A percentile compares a stretch with the other conserved stretches of the same genome.
Evolutionary conservation across 192 early-diverging fungal genomes (phyloP).

Genomic region (Kappamyces sp.): DNA sequence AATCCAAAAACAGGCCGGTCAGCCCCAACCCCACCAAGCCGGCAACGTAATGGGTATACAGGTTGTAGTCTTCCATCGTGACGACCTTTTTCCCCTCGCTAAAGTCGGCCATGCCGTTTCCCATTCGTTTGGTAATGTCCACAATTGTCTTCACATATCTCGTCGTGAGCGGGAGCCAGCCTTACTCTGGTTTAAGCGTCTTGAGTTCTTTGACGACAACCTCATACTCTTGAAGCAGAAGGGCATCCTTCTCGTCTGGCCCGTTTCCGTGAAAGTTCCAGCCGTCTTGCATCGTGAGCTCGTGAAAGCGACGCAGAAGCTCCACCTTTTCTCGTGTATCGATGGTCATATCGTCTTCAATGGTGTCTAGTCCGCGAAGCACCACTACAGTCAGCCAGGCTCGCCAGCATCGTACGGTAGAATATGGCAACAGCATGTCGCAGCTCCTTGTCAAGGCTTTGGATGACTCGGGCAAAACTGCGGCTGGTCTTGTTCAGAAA

Average conservation of each 20-base stretch:
- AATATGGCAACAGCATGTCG: constrained; percentile 79
- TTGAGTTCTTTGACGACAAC: constrained; percentile 87
- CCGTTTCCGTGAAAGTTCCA: constrained; percentile 62
- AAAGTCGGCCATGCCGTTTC: constrained; percentile 87
- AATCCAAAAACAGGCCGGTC: constrained; percentile 82
- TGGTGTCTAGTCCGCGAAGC: constrained; percentile 92
- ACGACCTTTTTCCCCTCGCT: constrained; percentile 40
- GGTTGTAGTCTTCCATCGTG: constrained; percentile 84
- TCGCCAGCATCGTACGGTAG: constrained; percentile 45
- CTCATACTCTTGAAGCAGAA: constrained; percentile 83
- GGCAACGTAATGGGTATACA: constrained; percentile 97
- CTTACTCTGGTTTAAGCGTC: constrained; percentile 52
- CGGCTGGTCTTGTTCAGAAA: constrained; percentile 83
- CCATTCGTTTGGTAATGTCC: constrained; percentile 90
- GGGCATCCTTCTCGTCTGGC: constrained; percentile 89
- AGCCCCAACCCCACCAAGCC: constrained; percentile 92
- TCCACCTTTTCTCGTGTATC: constrained; percentile 66
- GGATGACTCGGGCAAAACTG: constrained; percentile 94
- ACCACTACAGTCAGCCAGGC: constrained; percentile 40
- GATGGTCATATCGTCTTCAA: constrained; percentile 99
- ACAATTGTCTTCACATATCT: constrained; percentile 83
- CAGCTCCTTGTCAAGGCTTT: constrained; percentile 47
- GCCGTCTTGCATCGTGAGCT: constrained; percentile 65
- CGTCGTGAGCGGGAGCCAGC: constrained; percentile 2
- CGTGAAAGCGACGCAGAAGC: constrained; percentile 75